These are phyloP conservation scores for Gossypium herbaceum DNA, from an alignment of 345 rosid genomes.

Conservation along the genomic window DNA sequence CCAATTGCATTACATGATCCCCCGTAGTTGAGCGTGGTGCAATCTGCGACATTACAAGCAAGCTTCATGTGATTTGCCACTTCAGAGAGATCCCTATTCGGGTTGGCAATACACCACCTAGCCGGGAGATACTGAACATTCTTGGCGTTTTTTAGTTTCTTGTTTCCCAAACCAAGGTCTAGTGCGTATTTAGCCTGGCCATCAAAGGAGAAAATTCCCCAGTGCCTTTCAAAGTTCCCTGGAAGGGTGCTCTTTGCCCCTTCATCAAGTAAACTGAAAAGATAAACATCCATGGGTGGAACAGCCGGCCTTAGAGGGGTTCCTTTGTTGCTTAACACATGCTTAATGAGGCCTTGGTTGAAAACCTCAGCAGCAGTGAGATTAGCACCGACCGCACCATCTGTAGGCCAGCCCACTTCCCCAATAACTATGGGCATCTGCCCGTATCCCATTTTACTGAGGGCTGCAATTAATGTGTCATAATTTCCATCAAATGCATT, in stretches of 20 bases:
- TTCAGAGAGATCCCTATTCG: constrained; percentile 53
- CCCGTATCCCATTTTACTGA: constrained; percentile 71
- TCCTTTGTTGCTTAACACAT: constrained; percentile 66
- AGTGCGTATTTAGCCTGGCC: constrained; percentile 92
- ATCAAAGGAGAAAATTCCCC: constrained; percentile 97
- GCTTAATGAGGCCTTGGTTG: constrained; percentile 83
- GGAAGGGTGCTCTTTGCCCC: constrained; percentile 81
- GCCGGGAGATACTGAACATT: constrained; percentile 79
- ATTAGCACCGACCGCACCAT: constrained; percentile 79
- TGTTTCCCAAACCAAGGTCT: constrained; percentile 73
- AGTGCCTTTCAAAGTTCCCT: constrained; percentile 91
- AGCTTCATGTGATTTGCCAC: constrained; percentile 68
- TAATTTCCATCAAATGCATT: constrained; percentile 94
- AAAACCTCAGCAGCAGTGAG: constrained; percentile 79
- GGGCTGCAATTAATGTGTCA: constrained; percentile 90
- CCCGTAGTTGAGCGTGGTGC: constrained; percentile 80
- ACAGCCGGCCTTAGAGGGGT: constrained; percentile 83
- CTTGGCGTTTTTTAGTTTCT: constrained; percentile 58
- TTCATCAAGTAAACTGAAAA: constrained; percentile 87
- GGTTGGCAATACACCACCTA: constrained; percentile 94
- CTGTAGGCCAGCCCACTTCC: constrained; percentile 96
- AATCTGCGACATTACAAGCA: constrained; percentile 82
- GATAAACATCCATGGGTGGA: constrained; percentile 78
- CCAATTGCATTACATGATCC: constrained; percentile 88
- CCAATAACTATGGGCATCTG: constrained; percentile 93